Percentiles rank a stretch among this genome's conserved stretches.
Conservation (phyloP, 768 basidiomycete genomes). For the Daedaleopsis sinensis region DNA sequence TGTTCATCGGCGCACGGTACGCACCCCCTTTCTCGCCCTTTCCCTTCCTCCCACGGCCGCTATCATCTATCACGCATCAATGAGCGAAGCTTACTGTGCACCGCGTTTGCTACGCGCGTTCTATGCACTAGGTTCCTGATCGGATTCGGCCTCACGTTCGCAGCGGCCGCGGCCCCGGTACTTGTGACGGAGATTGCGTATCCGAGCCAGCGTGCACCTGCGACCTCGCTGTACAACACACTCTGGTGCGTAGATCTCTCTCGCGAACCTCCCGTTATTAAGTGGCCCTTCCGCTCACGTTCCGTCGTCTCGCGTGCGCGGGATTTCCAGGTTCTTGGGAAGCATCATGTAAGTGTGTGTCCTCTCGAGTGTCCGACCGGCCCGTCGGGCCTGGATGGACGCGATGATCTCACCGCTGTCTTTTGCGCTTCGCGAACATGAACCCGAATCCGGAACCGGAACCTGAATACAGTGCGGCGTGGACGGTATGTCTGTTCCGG, state of each 20-base stretch:
- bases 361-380: background rate
- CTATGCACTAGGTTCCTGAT: constrained; percentile 35
- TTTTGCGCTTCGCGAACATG: background rate
- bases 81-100: background rate
- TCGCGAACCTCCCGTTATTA: background rate
- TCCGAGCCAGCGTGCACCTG: constrained; percentile 47
- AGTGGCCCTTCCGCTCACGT: constrained; percentile 4
- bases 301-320: constrained; percentile 8
- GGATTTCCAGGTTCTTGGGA: constrained; percentile 33
- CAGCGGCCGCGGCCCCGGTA: constrained; percentile 47
- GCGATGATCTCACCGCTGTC: background rate
- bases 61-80: background rate
- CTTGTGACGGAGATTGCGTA: constrained; percentile 55
- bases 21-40: background rate
- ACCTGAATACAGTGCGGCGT: constrained; percentile 24
- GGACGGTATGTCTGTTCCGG: constrained; percentile 23
- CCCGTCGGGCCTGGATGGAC: background rate
- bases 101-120: constrained; percentile 3
- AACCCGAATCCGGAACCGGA: too few relatives aligned
- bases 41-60: background rate
- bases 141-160: constrained; percentile 47
- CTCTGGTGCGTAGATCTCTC: constrained; percentile 40
- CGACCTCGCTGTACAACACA: constrained; percentile 48
- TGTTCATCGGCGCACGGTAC: constrained; percentile 48
- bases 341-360: constrained; percentile 34